Conservation (phyloP, 1,284 basidiomycete species). For the Papiliotrema flavescens region DNA sequence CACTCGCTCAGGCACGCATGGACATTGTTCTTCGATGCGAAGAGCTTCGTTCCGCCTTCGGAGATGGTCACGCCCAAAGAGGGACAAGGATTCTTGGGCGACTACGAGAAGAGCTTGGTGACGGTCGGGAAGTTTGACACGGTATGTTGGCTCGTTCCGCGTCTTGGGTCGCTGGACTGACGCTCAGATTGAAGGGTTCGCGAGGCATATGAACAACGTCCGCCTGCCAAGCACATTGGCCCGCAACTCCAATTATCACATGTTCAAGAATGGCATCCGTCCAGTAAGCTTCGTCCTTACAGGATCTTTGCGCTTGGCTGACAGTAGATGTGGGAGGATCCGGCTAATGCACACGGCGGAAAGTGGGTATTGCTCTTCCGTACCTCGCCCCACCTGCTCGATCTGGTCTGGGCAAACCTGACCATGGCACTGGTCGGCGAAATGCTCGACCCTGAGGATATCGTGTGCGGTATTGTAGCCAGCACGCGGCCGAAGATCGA, state of each 20-base stretch:
- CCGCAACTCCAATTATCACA: conserved; percentile 84
- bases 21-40: conserved; percentile 86
- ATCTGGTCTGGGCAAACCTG: conserved; percentile 85
- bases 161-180: conserved; percentile 14
- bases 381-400: conserved; percentile 67
- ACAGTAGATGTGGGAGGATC: conserved; percentile 92
- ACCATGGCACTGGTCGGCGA: conserved; percentile 88
- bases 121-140: conserved; percentile 76
- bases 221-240: conserved; percentile 83
- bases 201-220: conserved; percentile 91
- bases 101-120: conserved; percentile 64
- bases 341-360: conserved; percentile 82
- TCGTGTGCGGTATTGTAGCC: conserved; percentile 87
- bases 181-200: conserved; percentile 70
- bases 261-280: conserved; percentile 67
- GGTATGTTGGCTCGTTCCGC: conserved; percentile 41
- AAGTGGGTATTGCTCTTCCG: conserved; percentile 94
- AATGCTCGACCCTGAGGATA: conserved; percentile 78
- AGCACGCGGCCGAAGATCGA: conserved; percentile 81
- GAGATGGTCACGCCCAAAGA: conserved; percentile 43
- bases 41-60: conserved; percentile 62
- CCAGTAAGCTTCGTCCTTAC: conserved; percentile 25
- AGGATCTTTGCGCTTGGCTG: background rate
- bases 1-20: conserved; percentile 80
- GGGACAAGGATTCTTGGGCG: conserved; percentile 18